Evolutionary conservation across 148 eudicot genomes (phyloP).

Genomic region (Rhododendron ovatum): DNA sequence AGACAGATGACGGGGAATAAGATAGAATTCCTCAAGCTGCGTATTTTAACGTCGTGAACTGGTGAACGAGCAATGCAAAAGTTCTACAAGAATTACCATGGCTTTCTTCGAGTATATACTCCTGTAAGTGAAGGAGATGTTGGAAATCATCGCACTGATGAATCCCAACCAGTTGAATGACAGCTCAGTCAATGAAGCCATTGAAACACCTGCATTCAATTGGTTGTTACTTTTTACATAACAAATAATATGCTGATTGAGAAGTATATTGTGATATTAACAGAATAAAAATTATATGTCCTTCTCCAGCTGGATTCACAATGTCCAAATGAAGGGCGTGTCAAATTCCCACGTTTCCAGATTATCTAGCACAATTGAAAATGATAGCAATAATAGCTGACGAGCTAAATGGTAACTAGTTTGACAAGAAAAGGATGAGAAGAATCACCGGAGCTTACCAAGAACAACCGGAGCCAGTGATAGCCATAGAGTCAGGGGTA

Average conservation of each 20-base stretch:
- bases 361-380: background rate
- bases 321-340: background rate
- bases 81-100: conserved; percentile 47
- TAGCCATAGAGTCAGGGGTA: conserved; percentile 81
- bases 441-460: conserved; percentile 38
- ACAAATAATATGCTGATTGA: background rate
- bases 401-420: background rate
- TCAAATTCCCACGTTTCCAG: background rate
- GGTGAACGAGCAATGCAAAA: conserved; percentile 5
- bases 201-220: conserved; percentile 75
- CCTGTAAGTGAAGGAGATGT: conserved; percentile 98
- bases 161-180: conserved; percentile 97
- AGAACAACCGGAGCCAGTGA: conserved; percentile 92
- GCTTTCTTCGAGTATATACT: conserved; percentile 98
- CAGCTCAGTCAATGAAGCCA: conserved; percentile 94
- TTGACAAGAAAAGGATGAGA: background rate
- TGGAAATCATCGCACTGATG: conserved; percentile 97
- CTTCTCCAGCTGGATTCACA: background rate
- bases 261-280: background rate
- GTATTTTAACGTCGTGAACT: background rate
- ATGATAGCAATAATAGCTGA: background rate
- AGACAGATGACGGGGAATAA: background rate
- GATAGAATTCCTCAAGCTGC: background rate
- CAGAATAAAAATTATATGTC: background rate
- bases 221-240: background rate